Conservation (phyloP, 108 stramenopile genomes). For the Conticribra guillardii region DNA sequence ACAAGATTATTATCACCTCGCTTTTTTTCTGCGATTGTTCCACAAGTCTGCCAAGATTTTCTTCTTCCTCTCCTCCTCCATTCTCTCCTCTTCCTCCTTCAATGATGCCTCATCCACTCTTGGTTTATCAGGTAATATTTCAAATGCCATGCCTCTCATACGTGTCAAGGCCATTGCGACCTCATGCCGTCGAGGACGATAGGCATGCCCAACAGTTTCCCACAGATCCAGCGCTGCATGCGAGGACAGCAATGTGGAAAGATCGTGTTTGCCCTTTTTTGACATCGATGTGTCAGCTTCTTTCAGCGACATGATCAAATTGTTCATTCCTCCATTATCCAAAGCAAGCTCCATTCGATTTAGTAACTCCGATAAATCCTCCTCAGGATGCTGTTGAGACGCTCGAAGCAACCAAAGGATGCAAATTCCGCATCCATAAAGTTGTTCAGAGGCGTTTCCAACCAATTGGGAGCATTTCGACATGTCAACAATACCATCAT, state of each 20-base stretch:
- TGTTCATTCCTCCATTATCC: conserved; percentile 55
- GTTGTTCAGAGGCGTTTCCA: conserved; percentile 68
- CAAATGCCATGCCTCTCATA: conserved; percentile 73
- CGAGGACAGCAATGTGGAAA: conserved; percentile 22
- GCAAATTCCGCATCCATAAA: conserved; percentile 84
- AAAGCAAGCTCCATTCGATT: conserved; percentile 57
- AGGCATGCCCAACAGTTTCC: conserved; percentile 64
- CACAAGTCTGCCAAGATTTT: conserved; percentile 75
- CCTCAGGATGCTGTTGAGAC: conserved; percentile 47
- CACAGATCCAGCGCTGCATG: conserved; percentile 48
- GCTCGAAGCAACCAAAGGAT: conserved; percentile 68
- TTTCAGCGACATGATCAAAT: conserved; percentile 20
- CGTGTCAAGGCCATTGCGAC: conserved; percentile 83
- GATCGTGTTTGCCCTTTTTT: not conserved
- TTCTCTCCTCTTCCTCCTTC: conserved; percentile 48
- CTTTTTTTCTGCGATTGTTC: conserved; percentile 58
- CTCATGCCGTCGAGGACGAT: conserved; percentile 78
- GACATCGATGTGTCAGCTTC: conserved; percentile 3
- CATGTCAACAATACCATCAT: conserved; percentile 79
- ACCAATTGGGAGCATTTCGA: conserved; percentile 82
- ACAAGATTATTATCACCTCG: not conserved
- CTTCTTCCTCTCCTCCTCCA: conserved; percentile 64
- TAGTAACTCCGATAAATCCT: conserved; percentile 62
- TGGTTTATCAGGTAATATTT: conserved; percentile 60
- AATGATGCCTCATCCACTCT: conserved; percentile 41